phyloP scores from a whole-genome alignment of 305 asterid genomes.

The Striga hermonthica region DNA sequence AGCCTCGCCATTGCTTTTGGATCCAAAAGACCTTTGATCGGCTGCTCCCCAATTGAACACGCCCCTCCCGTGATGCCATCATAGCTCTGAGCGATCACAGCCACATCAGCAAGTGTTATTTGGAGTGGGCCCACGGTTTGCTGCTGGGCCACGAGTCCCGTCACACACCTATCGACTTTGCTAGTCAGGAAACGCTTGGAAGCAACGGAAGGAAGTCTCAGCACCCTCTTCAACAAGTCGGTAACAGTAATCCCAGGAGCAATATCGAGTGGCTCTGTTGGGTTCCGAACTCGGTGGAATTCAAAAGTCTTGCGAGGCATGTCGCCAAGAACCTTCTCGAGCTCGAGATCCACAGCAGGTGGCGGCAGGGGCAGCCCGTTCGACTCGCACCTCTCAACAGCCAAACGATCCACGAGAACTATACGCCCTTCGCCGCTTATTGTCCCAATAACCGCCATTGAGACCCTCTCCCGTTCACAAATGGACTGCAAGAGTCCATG shows the following conservation, averaged over 20 bases:
- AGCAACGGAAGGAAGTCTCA: slow-evolving; percentile 88
- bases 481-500: slow-evolving; percentile 56
- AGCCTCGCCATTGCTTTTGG: slow-evolving; percentile 90
- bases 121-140: slow-evolving; percentile 98
- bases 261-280: slow-evolving; percentile 72
- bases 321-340: slow-evolving; percentile 94
- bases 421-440: slow-evolving; percentile 81
- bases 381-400: slow-evolving; percentile 45
- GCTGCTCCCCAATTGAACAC: slow-evolving; percentile 86
- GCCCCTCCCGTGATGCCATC: slow-evolving; percentile 82
- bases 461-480: slow-evolving; percentile 84
- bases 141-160: slow-evolving; percentile 97
- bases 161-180: slow-evolving; percentile 94
- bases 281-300: slow-evolving; percentile 49
- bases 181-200: slow-evolving; percentile 92
- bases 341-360: slow-evolving; percentile 95
- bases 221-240: slow-evolving; percentile 71
- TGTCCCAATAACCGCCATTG: slow-evolving; percentile 90
- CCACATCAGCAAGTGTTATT: slow-evolving; percentile 87
- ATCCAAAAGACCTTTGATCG: slow-evolving; percentile 84
- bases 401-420: slow-evolving; percentile 64
- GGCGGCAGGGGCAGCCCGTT: slow-evolving; percentile 70
- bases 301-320: slow-evolving; percentile 96
- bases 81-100: slow-evolving; percentile 82
- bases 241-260: slow-evolving; percentile 70